Percentiles rank a stretch among this genome's conserved stretches.
phyloP scores from a whole-genome alignment of 768 basidiomycete species.

The Lanmaoa pseudosensibilis region DNA sequence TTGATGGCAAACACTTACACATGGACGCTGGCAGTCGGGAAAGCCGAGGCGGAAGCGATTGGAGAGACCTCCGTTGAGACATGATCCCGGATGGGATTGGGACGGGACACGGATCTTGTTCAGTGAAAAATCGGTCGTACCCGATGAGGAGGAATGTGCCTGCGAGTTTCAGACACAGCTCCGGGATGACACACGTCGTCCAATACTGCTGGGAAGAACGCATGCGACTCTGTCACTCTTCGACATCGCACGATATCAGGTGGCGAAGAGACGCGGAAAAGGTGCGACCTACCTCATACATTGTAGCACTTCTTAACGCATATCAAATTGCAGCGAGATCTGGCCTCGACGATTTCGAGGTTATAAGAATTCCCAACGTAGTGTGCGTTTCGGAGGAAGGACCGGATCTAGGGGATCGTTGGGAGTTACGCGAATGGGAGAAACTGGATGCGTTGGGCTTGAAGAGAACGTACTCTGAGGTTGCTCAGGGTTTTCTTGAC shows the following conservation, averaged over 20 bases:
- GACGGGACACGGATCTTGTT: constrained; percentile 17
- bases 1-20: background rate
- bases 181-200: background rate
- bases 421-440: constrained; percentile 22
- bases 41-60: constrained; percentile 13
- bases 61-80: constrained; percentile 11
- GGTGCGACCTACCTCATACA: background rate
- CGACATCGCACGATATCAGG: no score
- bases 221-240: no score
- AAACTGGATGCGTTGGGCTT: constrained; percentile 15
- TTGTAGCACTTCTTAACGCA: background rate
- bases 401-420: background rate
- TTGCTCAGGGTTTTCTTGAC: constrained; percentile 10
- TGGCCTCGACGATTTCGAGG: constrained; percentile 23
- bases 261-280: no score
- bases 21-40: constrained; percentile 5
- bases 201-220: no score
- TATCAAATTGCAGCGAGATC: constrained; percentile 8
- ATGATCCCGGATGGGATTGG: constrained; percentile 28
- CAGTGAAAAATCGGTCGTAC: background rate
- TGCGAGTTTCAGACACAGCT: background rate
- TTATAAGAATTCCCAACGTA: constrained; percentile 22
- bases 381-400: constrained; percentile 16
- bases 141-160: background rate
- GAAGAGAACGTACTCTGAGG: constrained; percentile 27